Conservation (phyloP, 306 rosid species). For the Trifolium dubium region DNA sequence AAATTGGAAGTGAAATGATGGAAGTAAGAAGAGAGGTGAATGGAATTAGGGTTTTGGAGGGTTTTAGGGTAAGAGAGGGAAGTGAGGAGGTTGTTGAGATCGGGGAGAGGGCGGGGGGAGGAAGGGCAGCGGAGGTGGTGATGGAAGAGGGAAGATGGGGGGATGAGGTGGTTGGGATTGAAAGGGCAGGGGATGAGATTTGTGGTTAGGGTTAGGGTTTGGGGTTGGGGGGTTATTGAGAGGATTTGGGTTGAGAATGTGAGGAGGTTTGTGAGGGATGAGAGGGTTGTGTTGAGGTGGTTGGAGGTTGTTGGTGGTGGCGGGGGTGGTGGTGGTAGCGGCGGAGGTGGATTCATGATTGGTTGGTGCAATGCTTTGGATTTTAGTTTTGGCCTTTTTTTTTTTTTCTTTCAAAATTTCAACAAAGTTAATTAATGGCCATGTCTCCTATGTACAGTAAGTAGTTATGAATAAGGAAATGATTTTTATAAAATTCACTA, state of each 20-base stretch:
- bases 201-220: constrained; percentile 26
- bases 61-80: constrained; percentile 60
- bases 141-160: constrained; percentile 60
- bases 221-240: constrained; percentile 28
- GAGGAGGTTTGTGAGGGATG: constrained; percentile 62
- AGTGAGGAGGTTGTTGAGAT: constrained; percentile 37
- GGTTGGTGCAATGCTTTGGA: neutral
- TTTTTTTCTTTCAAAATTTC: too few species aligned
- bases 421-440: too few species aligned
- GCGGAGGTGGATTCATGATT: neutral
- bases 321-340: neutral
- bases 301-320: neutral
- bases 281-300: constrained; percentile 33
- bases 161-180: constrained; percentile 63
- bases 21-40: constrained; percentile 58
- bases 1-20: constrained; percentile 50
- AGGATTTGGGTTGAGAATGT: constrained; percentile 44
- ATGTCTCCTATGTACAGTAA: too few species aligned
- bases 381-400: neutral
- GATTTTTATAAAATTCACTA: too few species aligned
- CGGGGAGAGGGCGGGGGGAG: constrained; percentile 51
- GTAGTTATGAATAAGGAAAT: too few species aligned
- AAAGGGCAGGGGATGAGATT: constrained; percentile 57
- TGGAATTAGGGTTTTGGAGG: constrained; percentile 38
- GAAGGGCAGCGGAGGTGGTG: constrained; percentile 73